Conservation (phyloP, 2,329 filamentous ascomycete genomes). For the Fusarium duplospermum region DNA sequence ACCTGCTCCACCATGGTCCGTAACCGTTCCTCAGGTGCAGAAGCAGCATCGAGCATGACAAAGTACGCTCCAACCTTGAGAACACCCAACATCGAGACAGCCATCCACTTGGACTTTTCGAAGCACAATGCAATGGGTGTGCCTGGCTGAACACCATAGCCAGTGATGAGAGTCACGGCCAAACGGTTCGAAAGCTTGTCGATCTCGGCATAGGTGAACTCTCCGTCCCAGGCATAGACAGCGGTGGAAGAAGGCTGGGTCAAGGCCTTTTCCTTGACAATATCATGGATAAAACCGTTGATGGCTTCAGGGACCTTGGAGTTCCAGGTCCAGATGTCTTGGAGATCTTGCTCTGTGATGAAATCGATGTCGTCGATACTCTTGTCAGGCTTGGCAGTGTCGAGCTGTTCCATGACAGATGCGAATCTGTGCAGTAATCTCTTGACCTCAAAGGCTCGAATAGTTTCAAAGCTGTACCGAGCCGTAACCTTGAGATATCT, state of each 20-base stretch:
- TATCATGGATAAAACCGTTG: neutral
- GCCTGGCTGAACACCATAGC: constrained; percentile 1
- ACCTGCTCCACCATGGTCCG: constrained; percentile 4
- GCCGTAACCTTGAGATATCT: neutral
- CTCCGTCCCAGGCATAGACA: constrained; percentile 12
- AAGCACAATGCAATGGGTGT: constrained; percentile 14
- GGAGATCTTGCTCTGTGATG: neutral
- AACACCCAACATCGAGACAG: constrained; percentile 25
- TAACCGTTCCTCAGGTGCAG: constrained; percentile 9
- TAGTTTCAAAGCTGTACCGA: neutral
- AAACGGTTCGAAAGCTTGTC: constrained; percentile 5
- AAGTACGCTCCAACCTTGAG: constrained; percentile 11
- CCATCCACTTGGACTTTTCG: constrained; percentile 33
- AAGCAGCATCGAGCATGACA: constrained; percentile 16
- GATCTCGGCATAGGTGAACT: constrained; percentile 12
- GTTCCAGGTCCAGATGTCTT: neutral
- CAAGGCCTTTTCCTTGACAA: constrained; percentile 3
- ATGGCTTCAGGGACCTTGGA: neutral
- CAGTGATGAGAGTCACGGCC: constrained; percentile 9
- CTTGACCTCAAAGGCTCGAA: neutral
- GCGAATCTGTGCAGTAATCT: neutral
- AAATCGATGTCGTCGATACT: neutral
- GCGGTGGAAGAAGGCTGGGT: constrained; percentile 10
- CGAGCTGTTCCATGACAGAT: neutral
- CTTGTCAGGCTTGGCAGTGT: neutral